Conservation (phyloP, 768 basidiomycete species). For the Boletus rubropictus region DNA sequence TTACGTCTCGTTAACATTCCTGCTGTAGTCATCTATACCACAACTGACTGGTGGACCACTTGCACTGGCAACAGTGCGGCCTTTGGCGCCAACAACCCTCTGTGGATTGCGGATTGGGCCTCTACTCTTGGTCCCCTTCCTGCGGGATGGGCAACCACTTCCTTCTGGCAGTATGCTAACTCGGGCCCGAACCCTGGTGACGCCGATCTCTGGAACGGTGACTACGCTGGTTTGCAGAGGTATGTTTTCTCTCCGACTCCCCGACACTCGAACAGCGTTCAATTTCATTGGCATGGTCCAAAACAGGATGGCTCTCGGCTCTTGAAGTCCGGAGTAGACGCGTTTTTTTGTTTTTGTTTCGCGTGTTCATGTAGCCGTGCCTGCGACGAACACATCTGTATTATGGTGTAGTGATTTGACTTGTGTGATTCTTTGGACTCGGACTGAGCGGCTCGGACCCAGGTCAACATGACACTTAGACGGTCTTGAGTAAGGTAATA, state of each 20-base stretch:
- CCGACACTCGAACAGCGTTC: background rate
- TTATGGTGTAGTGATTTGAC: too few species aligned
- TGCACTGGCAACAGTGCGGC: conserved; percentile 56
- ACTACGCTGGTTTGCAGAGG: conserved; percentile 38
- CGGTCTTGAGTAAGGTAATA: background rate
- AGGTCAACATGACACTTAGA: too few species aligned
- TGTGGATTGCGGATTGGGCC: conserved; percentile 56
- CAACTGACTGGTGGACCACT: conserved; percentile 61
- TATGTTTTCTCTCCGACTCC: conserved; percentile 12
- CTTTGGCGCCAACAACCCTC: conserved; percentile 47
- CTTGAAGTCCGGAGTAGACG: background rate
- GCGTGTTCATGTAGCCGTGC: background rate
- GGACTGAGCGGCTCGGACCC: too few species aligned
- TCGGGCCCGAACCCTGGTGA: conserved; percentile 54
- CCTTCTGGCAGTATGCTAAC: conserved; percentile 60
- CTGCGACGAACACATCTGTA: too few species aligned
- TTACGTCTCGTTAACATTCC: background rate
- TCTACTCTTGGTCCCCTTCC: conserved; percentile 49
- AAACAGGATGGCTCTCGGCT: conserved; percentile 22
- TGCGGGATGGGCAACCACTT: conserved; percentile 50
- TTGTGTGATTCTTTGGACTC: too few species aligned
- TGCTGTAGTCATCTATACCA: conserved; percentile 51
- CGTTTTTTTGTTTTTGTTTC: too few species aligned
- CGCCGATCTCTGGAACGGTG: conserved; percentile 53
- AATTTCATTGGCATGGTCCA: background rate